Evolutionary conservation across 805 yeast genomes (phyloP), one percentile per base, ranked within the genome.

Genomic region (Candida ascalaphidarum): DNA sequence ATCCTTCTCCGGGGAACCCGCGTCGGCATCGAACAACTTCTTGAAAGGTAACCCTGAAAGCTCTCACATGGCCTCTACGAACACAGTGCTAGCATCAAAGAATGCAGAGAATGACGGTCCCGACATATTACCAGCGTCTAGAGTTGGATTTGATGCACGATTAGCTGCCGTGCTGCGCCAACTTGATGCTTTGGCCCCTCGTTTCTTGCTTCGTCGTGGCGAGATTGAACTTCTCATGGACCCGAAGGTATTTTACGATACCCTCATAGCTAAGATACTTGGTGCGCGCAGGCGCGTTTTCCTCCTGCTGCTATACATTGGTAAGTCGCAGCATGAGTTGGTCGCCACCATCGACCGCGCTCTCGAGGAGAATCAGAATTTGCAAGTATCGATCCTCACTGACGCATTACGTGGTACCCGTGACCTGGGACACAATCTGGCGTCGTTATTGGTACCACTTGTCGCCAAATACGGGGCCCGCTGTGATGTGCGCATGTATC

Each of bases 351-450:
- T 92, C 4, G 67, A 68, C 10, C 50, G 58, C 5, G 88, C 95
- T 0, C 51, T 92, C 39, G 41, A 46, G 2, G 43, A 47, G 3
- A 84, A 82, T 35, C 70, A 77, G 2, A 56, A 73, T 14, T 62
- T 92, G 34, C 67, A 71, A 39, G 81, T 92, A 2, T 71, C 70
- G 33, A 75, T 92, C 15, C 61, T 92, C 29, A 68, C 88, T 5
- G 98, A 92, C 54, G 94, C 88, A 9, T 64, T 92, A 26, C 58
- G 98, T 41, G 95, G 96, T 0, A 89, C 97, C 0, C 70, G 98
- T 40, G 98, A 92, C 45, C 77, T 86, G 1, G 97, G 98, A 0
- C 56, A 69, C 5, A 58, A 65, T 27, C 34, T 43, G 5, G 96
- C 96, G 0, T 68, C 81, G 21, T 58, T 88, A 18, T 58, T 92